A percentile compares a stretch with the other conserved stretches of the same genome.
phyloP scores from a whole-genome alignment of 169 alveolate species.

The Eimeria necatrix region DNA sequence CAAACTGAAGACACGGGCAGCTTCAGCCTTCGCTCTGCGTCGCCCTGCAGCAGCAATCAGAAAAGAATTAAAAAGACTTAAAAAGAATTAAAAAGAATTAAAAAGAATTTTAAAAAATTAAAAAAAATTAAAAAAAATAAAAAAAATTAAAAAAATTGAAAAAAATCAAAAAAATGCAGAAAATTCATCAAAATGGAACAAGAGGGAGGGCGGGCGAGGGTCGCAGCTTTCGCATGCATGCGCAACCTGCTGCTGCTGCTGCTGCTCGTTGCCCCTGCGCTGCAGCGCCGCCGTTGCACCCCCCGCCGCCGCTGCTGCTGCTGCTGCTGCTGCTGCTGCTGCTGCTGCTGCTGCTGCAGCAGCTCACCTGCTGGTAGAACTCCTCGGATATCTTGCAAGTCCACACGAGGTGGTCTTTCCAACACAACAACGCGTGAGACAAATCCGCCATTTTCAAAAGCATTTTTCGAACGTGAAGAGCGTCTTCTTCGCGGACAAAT shows the following conservation, averaged over 20 bases:
- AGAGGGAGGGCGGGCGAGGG: too few relatives aligned
- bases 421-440: slow-evolving; percentile 87
- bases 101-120: too few relatives aligned
- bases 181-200: too few relatives aligned
- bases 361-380: slow-evolving; percentile 62
- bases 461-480: slow-evolving; percentile 84
- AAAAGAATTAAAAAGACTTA: too few relatives aligned
- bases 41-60: slow-evolving; percentile 86
- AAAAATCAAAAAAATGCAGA: not conserved
- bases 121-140: not conserved
- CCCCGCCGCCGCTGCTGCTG: too few relatives aligned
- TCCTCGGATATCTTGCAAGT: slow-evolving; percentile 75
- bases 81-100: too few relatives aligned
- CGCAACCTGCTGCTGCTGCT: not conserved
- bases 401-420: slow-evolving; percentile 88
- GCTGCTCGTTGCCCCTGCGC: not conserved
- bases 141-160: not conserved
- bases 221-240: too few relatives aligned
- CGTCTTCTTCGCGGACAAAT: slow-evolving; percentile 63
- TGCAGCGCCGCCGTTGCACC: too few relatives aligned
- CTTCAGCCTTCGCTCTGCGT: slow-evolving; percentile 87
- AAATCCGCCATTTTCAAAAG: slow-evolving; percentile 89
- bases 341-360: too few relatives aligned
- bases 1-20: slow-evolving; percentile 92
- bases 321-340: too few relatives aligned